Evolutionary conservation across 257 asterid species (phyloP).

Genomic region (Orobanche coerulescens): DNA sequence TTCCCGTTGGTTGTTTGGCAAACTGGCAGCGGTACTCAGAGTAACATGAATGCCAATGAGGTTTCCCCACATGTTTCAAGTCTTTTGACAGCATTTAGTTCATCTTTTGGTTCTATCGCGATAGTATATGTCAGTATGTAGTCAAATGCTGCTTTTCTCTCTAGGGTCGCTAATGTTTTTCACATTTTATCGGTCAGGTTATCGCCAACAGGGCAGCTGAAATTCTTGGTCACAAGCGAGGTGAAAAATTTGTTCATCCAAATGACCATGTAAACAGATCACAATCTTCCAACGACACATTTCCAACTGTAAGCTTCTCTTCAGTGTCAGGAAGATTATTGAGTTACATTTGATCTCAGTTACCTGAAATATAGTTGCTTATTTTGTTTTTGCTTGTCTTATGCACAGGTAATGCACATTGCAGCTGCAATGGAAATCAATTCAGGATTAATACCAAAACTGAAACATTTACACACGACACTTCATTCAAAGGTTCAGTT

Average conservation of each 20-base stretch:
- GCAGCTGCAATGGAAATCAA: constrained; percentile 92
- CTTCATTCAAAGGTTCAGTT: constrained; percentile 66
- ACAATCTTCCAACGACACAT: constrained; percentile 96
- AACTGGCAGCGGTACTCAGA: constrained; percentile 99
- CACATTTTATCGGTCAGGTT: constrained; percentile 44
- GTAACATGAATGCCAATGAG: constrained; percentile 99
- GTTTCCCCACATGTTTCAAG: no score
- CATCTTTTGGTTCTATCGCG: background rate
- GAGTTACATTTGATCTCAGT: constrained; percentile 9
- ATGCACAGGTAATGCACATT: constrained; percentile 87
- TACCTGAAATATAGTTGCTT: background rate
- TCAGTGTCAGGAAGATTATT: constrained; percentile 19
- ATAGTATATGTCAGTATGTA: background rate
- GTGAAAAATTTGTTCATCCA: constrained; percentile 88
- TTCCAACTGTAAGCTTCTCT: constrained; percentile 81
- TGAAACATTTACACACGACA: constrained; percentile 78
- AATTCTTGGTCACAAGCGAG: constrained; percentile 88
- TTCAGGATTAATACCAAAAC: constrained; percentile 66
- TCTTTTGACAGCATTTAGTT: background rate
- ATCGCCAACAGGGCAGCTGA: constrained; percentile 98
- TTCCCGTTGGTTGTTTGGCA: constrained; percentile 99
- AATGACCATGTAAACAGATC: constrained; percentile 96
- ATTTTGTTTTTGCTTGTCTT: constrained; percentile 16
- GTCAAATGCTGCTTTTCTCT: constrained; percentile 12
- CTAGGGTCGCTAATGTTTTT: constrained; percentile 10